Evolutionary conservation across 2,329 filamentous ascomycete species (phyloP), one percentile per base, ranked within the genome.

Genomic region (Ramichloridium luteum): DNA sequence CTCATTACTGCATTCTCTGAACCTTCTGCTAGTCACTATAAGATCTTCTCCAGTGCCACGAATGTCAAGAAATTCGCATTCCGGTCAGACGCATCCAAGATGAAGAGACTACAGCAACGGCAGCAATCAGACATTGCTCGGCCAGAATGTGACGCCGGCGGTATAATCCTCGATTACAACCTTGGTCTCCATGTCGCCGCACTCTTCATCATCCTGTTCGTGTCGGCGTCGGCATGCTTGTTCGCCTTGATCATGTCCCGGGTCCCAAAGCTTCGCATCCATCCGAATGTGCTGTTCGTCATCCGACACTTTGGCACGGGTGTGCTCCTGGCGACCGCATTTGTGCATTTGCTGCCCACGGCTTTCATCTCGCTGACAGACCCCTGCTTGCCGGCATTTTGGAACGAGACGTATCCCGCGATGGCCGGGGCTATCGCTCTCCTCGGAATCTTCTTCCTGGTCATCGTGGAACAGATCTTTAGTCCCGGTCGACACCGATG

Each of bases 381-480:
- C 42, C 66, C 68, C 49, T 75, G 71, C 53, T 70, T 92, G 0
- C 80, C 83, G 8, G 62, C 68, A 35, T 77, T 84, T 50, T 90
- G 85, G 68, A 86, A 71, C 53, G 51, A 77, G 41, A 70, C 72
- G 13, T 92, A 88, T 54, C 70, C 67, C 30, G 80, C 82, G 4
- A 74, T 90, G 49, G 75, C 83, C 0, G 83, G 84, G 2, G 64
- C 86, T 18, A 71, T 92, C 25, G 79, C 82, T 31, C 84, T 92
- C 77, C 57, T 44, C 3, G 47, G 56, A 0, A 56, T 61, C 13
- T 59, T 61, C 32, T 25, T 45, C 10, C 45, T 46, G 11, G 35
- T 38, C 3, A 39, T 43, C 9, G 43, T 39, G 2, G 44, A 46
- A 29, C 92, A 93, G 86, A 32, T 44, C 5, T 46, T 46, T 35